These are phyloP conservation scores for Flaveria sonorensis DNA, from an alignment of 129 eudicot genomes.

Conservation along the genomic window DNA sequence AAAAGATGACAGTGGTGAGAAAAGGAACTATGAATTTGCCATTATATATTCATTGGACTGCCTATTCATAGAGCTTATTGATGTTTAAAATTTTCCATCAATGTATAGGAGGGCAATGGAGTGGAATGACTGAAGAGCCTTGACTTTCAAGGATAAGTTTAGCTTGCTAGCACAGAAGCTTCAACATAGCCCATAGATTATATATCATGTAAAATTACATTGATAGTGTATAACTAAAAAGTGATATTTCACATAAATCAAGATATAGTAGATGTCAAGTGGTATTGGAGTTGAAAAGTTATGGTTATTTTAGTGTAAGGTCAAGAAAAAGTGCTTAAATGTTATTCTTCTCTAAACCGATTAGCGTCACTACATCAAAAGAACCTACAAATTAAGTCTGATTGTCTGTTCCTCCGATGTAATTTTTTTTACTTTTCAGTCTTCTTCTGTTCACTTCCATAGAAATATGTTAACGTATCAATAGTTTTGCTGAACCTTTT, in stretches of 20 bases:
- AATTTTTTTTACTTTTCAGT: slow-evolving; percentile 2
- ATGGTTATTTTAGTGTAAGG: no score
- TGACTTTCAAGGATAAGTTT: no score
- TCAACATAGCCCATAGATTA: no score
- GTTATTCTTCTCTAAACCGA: neutral
- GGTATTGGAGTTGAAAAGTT: no score
- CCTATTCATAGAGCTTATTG: neutral
- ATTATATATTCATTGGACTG: neutral
- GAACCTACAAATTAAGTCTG: neutral
- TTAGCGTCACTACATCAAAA: neutral
- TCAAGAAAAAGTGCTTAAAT: neutral
- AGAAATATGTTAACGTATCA: neutral
- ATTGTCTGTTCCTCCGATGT: neutral
- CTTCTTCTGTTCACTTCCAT: neutral
- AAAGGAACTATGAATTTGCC: neutral
- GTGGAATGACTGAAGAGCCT: no score
- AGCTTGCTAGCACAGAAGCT: no score
- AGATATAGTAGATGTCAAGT: no score
- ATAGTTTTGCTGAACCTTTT: neutral
- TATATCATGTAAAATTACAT: no score
- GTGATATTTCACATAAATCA: no score
- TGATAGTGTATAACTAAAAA: no score
- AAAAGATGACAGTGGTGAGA: neutral
- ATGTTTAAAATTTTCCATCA: no score
- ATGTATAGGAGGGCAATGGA: no score